Percentiles rank a stretch among this genome's conserved stretches.
Evolutionary conservation across 2,329 filamentous ascomycete species (phyloP).

Genomic region (Pyrenophora teres): DNA sequence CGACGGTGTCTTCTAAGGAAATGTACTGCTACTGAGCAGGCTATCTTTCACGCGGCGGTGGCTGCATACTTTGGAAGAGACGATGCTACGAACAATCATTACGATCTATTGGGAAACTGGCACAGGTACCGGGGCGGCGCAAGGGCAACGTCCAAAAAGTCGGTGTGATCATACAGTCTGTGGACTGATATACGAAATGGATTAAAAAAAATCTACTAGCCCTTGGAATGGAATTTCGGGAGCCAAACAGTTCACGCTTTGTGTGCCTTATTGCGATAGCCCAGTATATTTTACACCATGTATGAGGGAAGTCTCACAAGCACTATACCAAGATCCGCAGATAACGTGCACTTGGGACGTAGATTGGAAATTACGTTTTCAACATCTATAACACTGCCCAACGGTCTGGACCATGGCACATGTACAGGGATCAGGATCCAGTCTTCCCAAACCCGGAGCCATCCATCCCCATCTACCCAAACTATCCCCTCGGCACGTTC

Average conservation of each 20-base stretch:
- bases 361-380: too few relatives aligned
- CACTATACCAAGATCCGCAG: too few relatives aligned
- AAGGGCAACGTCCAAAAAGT: constrained; percentile 10
- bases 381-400: too few relatives aligned
- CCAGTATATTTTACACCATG: too few relatives aligned
- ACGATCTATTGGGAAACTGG: background rate
- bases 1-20: background rate
- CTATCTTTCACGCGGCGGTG: background rate
- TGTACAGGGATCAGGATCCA: too few relatives aligned
- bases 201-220: constrained; percentile 2
- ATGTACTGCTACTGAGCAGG: background rate
- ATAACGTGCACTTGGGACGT: too few relatives aligned
- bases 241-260: background rate
- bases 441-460: too few relatives aligned
- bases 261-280: background rate
- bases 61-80: background rate
- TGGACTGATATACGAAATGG: constrained; percentile 1
- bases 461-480: too few relatives aligned
- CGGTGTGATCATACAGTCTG: constrained; percentile 6
- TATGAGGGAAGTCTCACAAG: too few relatives aligned
- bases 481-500: too few relatives aligned
- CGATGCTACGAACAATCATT: constrained; percentile 11
- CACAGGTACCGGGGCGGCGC: constrained; percentile 4
- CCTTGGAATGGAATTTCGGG: background rate
- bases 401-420: too few relatives aligned